These are phyloP conservation scores for Claviceps sp. DNA, from an alignment of 2,329 filamentous ascomycete species.

Conservation along the genomic window DNA sequence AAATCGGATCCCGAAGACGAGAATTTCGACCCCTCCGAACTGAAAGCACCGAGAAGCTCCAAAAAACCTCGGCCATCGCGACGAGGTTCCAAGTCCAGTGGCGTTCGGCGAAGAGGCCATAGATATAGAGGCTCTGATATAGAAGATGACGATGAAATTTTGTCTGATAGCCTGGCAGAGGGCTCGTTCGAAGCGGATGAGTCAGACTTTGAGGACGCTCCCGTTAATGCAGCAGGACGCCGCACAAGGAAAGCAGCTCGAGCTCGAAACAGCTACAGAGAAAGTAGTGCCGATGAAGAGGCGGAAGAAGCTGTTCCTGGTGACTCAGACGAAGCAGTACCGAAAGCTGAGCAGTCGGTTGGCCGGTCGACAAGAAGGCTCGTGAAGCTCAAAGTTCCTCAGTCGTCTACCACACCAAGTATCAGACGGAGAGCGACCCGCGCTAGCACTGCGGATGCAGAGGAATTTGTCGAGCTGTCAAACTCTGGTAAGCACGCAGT, in stretches of 20 bases:
- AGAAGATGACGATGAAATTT: constrained; percentile 44
- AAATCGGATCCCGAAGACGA: constrained; percentile 54
- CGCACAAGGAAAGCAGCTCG: constrained; percentile 34
- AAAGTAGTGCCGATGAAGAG: constrained; percentile 30
- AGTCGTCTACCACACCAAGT: constrained; percentile 12
- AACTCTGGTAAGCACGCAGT: constrained; percentile 46
- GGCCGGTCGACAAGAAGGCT: constrained; percentile 22
- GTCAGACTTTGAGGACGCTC: constrained; percentile 24
- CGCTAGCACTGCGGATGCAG: constrained; percentile 40
- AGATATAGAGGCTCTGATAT: constrained; percentile 49
- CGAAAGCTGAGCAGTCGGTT: constrained; percentile 14
- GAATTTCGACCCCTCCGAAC: constrained; percentile 46
- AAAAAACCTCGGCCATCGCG: constrained; percentile 29
- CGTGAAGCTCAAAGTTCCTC: constrained; percentile 32
- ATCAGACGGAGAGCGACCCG: constrained; percentile 35
- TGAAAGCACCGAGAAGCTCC: constrained; percentile 26
- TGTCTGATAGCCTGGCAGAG: constrained; percentile 40
- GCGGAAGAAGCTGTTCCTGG: constrained; percentile 17
- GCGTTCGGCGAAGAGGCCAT: constrained; percentile 20
- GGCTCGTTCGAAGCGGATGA: constrained; percentile 33
- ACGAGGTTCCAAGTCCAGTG: constrained; percentile 16
- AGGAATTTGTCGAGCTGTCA: constrained; percentile 43
- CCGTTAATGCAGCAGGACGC: constrained; percentile 34
- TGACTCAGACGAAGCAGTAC: constrained; percentile 14
- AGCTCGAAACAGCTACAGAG: constrained; percentile 32